Conservation (phyloP, 129 eudicot species). For the Escallonia herrerae region DNA sequence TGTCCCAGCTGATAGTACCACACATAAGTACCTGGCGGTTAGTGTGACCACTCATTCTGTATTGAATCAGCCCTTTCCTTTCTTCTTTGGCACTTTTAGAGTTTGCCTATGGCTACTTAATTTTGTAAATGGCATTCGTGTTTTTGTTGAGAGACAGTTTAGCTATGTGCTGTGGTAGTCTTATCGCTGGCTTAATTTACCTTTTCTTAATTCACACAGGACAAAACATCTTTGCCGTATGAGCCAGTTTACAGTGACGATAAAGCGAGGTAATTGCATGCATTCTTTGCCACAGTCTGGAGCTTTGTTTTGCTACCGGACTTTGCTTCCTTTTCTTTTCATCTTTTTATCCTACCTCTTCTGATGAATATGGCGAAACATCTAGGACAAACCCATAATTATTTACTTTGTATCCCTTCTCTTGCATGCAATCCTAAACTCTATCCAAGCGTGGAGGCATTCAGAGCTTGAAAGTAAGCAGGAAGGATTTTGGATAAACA, state of each 20-base stretch:
- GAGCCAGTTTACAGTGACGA: conserved; percentile 91
- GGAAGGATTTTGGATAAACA: too few relatives aligned
- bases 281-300: background rate
- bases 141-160: background rate
- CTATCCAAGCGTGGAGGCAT: too few relatives aligned
- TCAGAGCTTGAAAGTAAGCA: too few relatives aligned
- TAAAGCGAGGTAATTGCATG: conserved; percentile 66
- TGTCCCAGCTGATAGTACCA: conserved; percentile 89
- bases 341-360: too few relatives aligned
- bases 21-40: conserved; percentile 83
- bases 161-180: background rate
- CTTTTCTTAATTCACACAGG: conserved; percentile 32
- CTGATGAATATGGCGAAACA: too few relatives aligned
- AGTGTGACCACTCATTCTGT: conserved; percentile 10
- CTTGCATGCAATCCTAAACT: too few relatives aligned
- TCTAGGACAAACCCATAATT: too few relatives aligned
- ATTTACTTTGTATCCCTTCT: too few relatives aligned
- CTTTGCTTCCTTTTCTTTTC: background rate
- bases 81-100: background rate
- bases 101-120: background rate
- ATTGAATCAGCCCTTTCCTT: background rate
- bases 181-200: background rate
- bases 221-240: conserved; percentile 71
- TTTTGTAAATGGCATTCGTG: background rate
- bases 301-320: background rate